Base-by-base conservation (phyloP, 1,284 basidiomycete genomes). In the Polyporus tsugae region DNA sequence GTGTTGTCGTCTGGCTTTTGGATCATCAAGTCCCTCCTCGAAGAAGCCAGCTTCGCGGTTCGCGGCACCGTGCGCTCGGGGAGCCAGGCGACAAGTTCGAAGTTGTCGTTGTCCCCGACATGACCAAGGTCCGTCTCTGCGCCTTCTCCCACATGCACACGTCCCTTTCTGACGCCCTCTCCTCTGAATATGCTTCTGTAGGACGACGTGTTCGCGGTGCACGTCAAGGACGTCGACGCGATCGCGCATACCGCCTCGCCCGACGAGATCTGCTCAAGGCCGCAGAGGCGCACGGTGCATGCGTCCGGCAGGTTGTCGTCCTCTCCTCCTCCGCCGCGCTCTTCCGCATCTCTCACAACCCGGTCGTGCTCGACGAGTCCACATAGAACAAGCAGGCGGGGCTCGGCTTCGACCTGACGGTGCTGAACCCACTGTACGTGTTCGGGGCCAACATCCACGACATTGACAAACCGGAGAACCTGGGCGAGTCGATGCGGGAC, bases 251-350 rank as follows among this genome's bases (percentile, higher is more conserved):
- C 81, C 55, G 84, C 84, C 0, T 83, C 83, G 17, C 85, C 85
- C 13, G 66, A 80, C 39, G 82, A 80, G 49, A 66, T 80, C 59
- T 80, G 10, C 75, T 81, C 63, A 62, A 74, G 44, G 72, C 73
- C 55, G 77, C 75, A 2, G 72, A 69, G 53, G 53, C 70, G 41
- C 68, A 75, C 67, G 83, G 84, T 69, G 75, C 83, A 29, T 72
- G 77, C 29, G 82, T 93, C 66, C 85, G 89, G 76, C 87, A 93
- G 2, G 82, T 95, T 52, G 88, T 95, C 62, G 79, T 94, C 66
- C 91, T 91, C 2, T 83, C 82, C 29, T 87, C 91, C 0, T 84
- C 82, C 61, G 88, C 85, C 0, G 79, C 88, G 4, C 78, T 91
- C 67, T 71, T 86, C 49, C 79, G 81, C 66, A 72, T 78, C 3